Base-by-base conservation (phyloP, 1,139 yeast genomes). In the Williopsis jadinii region DNA sequence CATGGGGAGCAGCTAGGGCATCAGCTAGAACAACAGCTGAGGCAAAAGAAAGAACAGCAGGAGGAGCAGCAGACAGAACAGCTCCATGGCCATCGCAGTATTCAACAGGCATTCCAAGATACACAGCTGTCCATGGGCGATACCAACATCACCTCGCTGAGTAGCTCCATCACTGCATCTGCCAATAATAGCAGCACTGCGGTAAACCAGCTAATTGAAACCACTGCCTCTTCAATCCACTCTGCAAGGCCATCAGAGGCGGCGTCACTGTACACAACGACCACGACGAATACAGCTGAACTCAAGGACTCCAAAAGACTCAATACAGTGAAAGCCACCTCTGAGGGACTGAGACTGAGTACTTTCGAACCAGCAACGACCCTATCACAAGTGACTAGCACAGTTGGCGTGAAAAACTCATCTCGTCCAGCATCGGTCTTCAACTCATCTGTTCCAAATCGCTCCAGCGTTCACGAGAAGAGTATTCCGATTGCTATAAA, bases 401-500 rank as follows among this genome's bases (percentile, higher is more conserved):
- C 49, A 5, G 48, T 50, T 10, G 48, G 44, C 19, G 41, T 45
- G 8, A 50, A 51, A n/a, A 47, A 46, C 31, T 13, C 52, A 1
- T 45, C 57, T 5, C 39, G 52, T 12, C 52, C 56, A 1, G 41
- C 55, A 12, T 50, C 57, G 2, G 35, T 51, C 11, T 29, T 48
- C 28, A 45, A 47, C 14, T 48, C 47, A 6, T 38, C 41, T 11
- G 40, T 33, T 6, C 27, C 14, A 28, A 28, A 28, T n/a, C 11
- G 30, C 11, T 19, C 24, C 24, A 19, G 24, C n/a, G 34, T 6
- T 2, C 35, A 26, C 9, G 41, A 44, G n/a, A 43, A 28, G 35
- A 30, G 44, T 12, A 12, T 45, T 5, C 53, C 55, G 2, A 45
- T 51, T 11, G 42, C 52, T 2, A 48, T 49, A 14, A 52, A 48